A percentile compares a stretch with the other conserved stretches of the same genome.
These are phyloP conservation scores for Rhinocladiella mackenziei DNA, from an alignment of 2,329 filamentous ascomycete genomes.

Conservation along the genomic window DNA sequence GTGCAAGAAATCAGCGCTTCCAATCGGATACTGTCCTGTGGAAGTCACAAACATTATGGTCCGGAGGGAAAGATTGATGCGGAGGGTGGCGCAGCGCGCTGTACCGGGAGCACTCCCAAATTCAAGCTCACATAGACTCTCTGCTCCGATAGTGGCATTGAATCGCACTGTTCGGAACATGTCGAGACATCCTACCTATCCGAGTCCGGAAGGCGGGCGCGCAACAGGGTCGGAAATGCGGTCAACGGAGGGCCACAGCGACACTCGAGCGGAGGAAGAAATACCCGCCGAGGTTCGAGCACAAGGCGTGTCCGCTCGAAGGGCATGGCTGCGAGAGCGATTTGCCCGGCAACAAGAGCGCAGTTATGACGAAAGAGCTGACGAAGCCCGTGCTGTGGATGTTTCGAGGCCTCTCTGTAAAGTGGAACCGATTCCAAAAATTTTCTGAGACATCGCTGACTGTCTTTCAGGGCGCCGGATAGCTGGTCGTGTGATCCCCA, in stretches of 20 bases:
- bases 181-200: constrained; percentile 6
- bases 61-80: constrained; percentile 67
- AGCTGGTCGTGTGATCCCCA: constrained; percentile 20
- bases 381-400: constrained; percentile 20
- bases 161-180: constrained; percentile 11
- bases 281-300: constrained; percentile 25
- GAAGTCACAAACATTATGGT: constrained; percentile 83
- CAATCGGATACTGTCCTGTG: constrained; percentile 60
- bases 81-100: constrained; percentile 33
- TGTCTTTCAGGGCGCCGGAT: constrained; percentile 19
- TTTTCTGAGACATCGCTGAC: constrained; percentile 1
- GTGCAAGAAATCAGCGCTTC: constrained; percentile 81
- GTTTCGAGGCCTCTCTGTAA: constrained; percentile 24
- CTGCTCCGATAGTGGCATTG: constrained; percentile 9
- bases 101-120: not conserved
- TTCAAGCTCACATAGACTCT: not conserved
- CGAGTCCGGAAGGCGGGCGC: constrained; percentile 7
- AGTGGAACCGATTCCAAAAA: not conserved
- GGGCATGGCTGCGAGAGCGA: constrained; percentile 27
- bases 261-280: constrained; percentile 13
- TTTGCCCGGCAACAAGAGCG: constrained; percentile 24
- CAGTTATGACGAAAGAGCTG: constrained; percentile 21
- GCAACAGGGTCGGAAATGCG: constrained; percentile 7
- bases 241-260: constrained; percentile 1
- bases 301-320: constrained; percentile 25